These are phyloP conservation scores for Adansonia grandidieri DNA, from an alignment of 441 rosid genomes.

Conservation along the genomic window DNA sequence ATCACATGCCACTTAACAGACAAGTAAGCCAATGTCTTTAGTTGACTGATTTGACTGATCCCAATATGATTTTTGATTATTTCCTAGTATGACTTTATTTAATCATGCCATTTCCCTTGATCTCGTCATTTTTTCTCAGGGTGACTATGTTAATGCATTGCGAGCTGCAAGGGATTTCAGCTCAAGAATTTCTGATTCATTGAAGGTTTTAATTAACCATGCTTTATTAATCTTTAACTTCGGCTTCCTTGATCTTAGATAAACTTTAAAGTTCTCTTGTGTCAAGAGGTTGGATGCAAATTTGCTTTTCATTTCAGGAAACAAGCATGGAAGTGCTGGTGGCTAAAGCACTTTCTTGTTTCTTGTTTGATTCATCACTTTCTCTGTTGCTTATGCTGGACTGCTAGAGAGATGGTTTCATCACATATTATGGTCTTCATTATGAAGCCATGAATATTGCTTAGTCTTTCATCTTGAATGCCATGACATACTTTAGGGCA, in stretches of 20 bases:
- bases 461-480: conserved; percentile 14
- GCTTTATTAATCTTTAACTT: background rate
- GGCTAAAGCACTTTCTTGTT: conserved; percentile 8
- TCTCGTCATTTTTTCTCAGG: conserved; percentile 45
- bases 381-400: conserved; percentile 8
- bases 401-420: conserved; percentile 5
- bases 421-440: background rate
- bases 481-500: background rate
- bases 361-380: background rate
- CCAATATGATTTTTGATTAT: conserved; percentile 12
- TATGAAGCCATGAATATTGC: background rate
- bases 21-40: conserved; percentile 50
- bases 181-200: conserved; percentile 58
- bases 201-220: conserved; percentile 47
- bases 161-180: conserved; percentile 78
- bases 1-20: conserved; percentile 71
- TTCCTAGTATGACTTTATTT: conserved; percentile 6
- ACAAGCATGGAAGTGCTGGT: conserved; percentile 8
- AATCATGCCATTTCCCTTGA: background rate
- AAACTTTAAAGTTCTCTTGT: background rate
- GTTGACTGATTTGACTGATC: conserved; percentile 16
- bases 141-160: conserved; percentile 67
- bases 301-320: conserved; percentile 11
- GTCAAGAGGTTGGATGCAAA: conserved; percentile 10
- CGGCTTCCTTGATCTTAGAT: conserved; percentile 19